Evolutionary conservation across 768 basidiomycete genomes (phyloP).

Genomic region (Suillus tomentosus): DNA sequence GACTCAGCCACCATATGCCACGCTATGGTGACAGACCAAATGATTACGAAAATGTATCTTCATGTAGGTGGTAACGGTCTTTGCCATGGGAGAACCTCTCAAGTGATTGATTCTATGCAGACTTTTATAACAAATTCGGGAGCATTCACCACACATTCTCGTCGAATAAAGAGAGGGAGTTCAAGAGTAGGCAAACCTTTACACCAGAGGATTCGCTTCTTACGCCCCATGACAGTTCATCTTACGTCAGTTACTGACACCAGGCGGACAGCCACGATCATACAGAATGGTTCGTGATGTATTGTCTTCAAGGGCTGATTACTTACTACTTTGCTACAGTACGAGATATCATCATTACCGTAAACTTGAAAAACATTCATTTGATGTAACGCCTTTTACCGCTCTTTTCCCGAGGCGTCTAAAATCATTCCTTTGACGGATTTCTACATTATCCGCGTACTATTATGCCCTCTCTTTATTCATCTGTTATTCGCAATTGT

Average conservation of each 20-base stretch:
- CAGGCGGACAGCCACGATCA: constrained; percentile 69
- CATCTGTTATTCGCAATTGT: constrained; percentile 11
- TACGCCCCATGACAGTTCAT: constrained; percentile 53
- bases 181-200: constrained; percentile 56
- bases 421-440: background rate
- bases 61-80: constrained; percentile 51
- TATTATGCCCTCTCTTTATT: constrained; percentile 14
- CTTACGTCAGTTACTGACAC: constrained; percentile 84
- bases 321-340: constrained; percentile 40
- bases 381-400: constrained; percentile 28
- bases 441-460: constrained; percentile 10
- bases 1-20: constrained; percentile 66
- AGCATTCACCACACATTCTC: constrained; percentile 67
- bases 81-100: background rate
- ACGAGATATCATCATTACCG: constrained; percentile 69
- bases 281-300: constrained; percentile 58
- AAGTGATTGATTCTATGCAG: constrained; percentile 38
- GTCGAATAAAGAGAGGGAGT: constrained; percentile 70
- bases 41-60: constrained; percentile 74
- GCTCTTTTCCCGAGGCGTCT: background rate
- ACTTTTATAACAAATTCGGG: constrained; percentile 74
- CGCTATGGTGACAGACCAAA: constrained; percentile 77
- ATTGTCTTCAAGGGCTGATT: constrained; percentile 6
- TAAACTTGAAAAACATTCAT: constrained; percentile 59
- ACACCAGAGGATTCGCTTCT: constrained; percentile 7